Evolutionary conservation across 345 rosid species (phyloP), one percentile per base, ranked within the genome.

Genomic region (Brassica incana): DNA sequence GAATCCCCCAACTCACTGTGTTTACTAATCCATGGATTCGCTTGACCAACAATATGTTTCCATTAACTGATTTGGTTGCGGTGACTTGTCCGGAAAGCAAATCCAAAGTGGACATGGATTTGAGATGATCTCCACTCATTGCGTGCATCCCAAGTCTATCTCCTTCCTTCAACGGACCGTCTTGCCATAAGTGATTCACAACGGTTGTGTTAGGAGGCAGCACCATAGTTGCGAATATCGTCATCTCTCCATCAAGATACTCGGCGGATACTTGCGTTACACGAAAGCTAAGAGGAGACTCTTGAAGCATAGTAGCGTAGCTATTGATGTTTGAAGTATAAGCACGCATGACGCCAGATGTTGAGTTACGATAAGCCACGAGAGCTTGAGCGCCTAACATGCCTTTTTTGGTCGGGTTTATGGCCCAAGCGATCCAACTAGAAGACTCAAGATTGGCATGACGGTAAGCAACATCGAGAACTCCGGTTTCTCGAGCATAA

Each of bases 161-260:
- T 85, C 67, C 67, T 63, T 10, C 40, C 14, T 86, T 83, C 30
- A 92, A 64, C 4, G 89, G 82, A 12, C 98, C 97, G 16, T 86
- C 87, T 79, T 93, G 94, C 98, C 98, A 93, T 32, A 90, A 84
- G 67, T 91, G 94, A 74, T 93, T 87, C 69, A 91, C 64, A 2
- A 71, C 84, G 3, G 83, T 67, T 15, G 77, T 75, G 7, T 80
- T 62, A 4, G 38, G 48, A 1, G 72, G 50, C 38, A 92, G 86
- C 18, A 72, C 71, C 73, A 92, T 5, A 15, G 83, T 88, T 4
- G 96, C 97, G 35, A 81, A 88, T 2, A 89, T 85, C 8, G 81
- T 85, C 88, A 87, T 88, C 63, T 83, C 89, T 4, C 60, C 64
- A 4, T 67, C 58, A 5, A n/a, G 8, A 12, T 73, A 69, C 8